Evolutionary conservation across 306 rosid genomes (phyloP).

Genomic region (Acacia melanoxylon): DNA sequence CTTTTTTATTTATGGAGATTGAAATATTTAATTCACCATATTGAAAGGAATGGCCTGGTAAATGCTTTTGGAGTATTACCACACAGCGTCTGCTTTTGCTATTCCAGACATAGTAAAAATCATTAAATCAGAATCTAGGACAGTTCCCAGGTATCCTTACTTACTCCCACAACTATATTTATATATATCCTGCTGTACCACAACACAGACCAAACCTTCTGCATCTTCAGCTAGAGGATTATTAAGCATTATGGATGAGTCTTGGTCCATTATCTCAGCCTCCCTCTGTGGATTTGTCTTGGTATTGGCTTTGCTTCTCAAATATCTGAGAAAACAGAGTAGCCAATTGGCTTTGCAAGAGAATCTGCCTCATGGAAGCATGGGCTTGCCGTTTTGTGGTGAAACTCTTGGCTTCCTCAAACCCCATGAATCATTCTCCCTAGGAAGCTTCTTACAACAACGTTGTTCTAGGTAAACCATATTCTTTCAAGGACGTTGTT

Average conservation of each 20-base stretch:
- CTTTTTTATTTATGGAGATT: background rate
- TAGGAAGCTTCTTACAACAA: slow-evolving; percentile 60
- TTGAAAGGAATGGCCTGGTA: background rate
- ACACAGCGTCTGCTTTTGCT: background rate
- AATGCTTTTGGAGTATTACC: background rate
- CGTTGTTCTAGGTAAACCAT: slow-evolving; percentile 55
- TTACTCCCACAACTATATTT: background rate
- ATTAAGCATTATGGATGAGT: slow-evolving; percentile 34
- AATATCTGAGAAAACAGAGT: slow-evolving; percentile 13
- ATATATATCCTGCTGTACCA: background rate
- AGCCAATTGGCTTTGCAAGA: too few species aligned
- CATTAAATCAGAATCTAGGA: slow-evolving; percentile 3
- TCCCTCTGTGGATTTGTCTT: slow-evolving; percentile 35
- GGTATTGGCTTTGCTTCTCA: slow-evolving; percentile 40
- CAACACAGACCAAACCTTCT: background rate
- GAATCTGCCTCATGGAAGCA: slow-evolving; percentile 58
- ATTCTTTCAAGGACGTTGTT: background rate
- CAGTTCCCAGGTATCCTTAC: background rate
- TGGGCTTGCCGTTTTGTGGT: slow-evolving; percentile 74
- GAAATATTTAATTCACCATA: background rate
- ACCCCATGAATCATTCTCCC: slow-evolving; percentile 63
- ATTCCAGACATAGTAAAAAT: background rate
- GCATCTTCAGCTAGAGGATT: slow-evolving; percentile 19
- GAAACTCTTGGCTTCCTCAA: slow-evolving; percentile 70
- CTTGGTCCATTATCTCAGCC: slow-evolving; percentile 29